These are phyloP conservation scores for Starmerella khaoyaiensis DNA, from an alignment of 805 yeast species.

Conservation along the genomic window DNA sequence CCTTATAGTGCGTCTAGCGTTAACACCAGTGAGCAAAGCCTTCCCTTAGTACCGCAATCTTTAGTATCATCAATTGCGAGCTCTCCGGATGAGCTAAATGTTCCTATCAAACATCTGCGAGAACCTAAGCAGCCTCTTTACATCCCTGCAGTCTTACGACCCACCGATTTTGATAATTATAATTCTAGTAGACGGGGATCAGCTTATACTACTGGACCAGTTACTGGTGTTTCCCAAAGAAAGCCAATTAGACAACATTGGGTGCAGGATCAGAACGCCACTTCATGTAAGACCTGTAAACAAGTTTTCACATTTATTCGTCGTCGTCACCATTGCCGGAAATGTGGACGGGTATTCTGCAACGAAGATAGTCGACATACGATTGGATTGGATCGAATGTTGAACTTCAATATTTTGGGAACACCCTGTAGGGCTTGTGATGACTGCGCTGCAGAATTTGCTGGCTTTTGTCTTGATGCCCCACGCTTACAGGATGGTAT, in stretches of 20 bases:
- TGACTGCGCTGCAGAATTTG: conserved; percentile 49
- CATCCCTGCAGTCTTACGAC: conserved; percentile 75
- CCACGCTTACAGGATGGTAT: conserved; percentile 19
- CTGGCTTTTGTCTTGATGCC: conserved; percentile 33
- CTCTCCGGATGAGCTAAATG: conserved; percentile 15
- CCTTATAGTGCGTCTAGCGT: background rate
- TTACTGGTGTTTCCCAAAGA: conserved; percentile 17
- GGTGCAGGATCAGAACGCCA: conserved; percentile 52
- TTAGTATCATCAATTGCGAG: conserved; percentile 8
- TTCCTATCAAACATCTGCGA: conserved; percentile 51
- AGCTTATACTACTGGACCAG: conserved; percentile 16
- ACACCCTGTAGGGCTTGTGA: conserved; percentile 58
- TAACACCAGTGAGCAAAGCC: background rate
- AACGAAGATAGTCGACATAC: conserved; percentile 48
- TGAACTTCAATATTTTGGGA: conserved; percentile 50
- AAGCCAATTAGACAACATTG: conserved; percentile 30
- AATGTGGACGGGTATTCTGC: conserved; percentile 73
- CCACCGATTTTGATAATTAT: conserved; percentile 28
- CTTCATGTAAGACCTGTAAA: conserved; percentile 55
- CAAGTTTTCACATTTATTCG: conserved; percentile 63
- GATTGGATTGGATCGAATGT: conserved; percentile 39
- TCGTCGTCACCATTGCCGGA: conserved; percentile 72
- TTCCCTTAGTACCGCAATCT: conserved; percentile 2
- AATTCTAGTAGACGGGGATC: conserved; percentile 6
- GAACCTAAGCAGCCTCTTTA: conserved; percentile 79